Percentiles rank a stretch among this genome's conserved stretches.
Conservation (phyloP, 2,329 filamentous ascomycete genomes). For the Aspergillus intermedius region DNA sequence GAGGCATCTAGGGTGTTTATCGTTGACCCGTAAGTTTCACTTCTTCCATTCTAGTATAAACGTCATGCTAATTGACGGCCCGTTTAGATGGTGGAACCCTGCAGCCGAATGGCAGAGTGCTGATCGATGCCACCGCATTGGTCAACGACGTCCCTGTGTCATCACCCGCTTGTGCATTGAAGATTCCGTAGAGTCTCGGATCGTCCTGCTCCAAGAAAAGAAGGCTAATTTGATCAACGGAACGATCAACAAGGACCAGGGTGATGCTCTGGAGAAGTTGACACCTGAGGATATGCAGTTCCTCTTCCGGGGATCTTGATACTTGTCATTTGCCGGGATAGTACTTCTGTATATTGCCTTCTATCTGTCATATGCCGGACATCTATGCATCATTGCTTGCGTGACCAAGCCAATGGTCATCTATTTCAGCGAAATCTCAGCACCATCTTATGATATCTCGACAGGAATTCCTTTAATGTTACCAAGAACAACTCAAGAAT, state of each 20-base stretch:
- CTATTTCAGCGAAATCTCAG: not conserved
- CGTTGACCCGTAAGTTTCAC: constrained; percentile 72
- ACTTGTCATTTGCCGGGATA: no score
- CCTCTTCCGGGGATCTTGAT: constrained; percentile 70
- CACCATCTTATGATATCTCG: no score
- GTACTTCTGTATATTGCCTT: not conserved
- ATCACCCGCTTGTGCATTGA: constrained; percentile 95
- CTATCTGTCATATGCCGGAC: not conserved
- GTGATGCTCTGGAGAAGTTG: constrained; percentile 78
- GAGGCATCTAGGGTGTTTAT: constrained; percentile 95
- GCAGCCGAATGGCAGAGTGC: constrained; percentile 99
- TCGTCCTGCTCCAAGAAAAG: constrained; percentile 95
- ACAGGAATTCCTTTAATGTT: no score
- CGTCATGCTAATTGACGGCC: constrained; percentile 18
- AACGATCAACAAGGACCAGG: constrained; percentile 87
- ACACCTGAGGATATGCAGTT: constrained; percentile 93
- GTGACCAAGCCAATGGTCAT: not conserved
- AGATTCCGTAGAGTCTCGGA: constrained; percentile 91
- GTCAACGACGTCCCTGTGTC: constrained; percentile 85
- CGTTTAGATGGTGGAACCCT: constrained; percentile 90
- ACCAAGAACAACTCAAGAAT: no score
- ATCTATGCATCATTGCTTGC: not conserved
- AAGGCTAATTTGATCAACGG: constrained; percentile 97
- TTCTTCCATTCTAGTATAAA: not conserved
- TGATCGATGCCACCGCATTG: constrained; percentile 89